These are phyloP conservation scores for Heterobasidion annosum DNA, from an alignment of 1,284 basidiomycete species.

Conservation along the genomic window DNA sequence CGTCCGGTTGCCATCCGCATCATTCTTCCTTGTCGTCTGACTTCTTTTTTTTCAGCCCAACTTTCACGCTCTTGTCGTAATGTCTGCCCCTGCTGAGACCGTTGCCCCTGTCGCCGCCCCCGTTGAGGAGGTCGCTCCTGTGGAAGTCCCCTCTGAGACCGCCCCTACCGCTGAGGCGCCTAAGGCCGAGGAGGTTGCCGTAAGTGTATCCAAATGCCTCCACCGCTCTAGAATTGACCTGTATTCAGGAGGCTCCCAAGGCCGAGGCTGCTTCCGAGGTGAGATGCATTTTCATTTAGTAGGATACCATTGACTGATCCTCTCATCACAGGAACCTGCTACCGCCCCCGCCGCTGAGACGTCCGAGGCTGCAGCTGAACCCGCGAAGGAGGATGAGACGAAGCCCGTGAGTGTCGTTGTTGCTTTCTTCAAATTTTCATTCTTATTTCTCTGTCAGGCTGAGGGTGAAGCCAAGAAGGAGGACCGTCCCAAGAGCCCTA, in stretches of 20 bases:
- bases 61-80: constrained; percentile 53
- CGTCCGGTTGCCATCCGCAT: constrained; percentile 7
- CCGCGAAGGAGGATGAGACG: constrained; percentile 26
- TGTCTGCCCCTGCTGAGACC: constrained; percentile 62
- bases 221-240: no score
- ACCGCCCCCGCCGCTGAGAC: constrained; percentile 28
- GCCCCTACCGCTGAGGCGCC: constrained; percentile 15
- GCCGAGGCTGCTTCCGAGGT: constrained; percentile 36
- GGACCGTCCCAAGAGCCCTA: constrained; percentile 70
- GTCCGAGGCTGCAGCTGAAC: constrained; percentile 25
- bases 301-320: background rate
- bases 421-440: constrained; percentile 1
- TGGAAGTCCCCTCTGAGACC: constrained; percentile 28
- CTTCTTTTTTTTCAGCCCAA: constrained; percentile 30
- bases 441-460: constrained; percentile 11
- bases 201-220: background rate
- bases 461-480: constrained; percentile 56
- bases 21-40: constrained; percentile 12
- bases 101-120: constrained; percentile 19
- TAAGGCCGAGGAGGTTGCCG: constrained; percentile 20
- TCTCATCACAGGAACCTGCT: constrained; percentile 17
- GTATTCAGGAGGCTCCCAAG: constrained; percentile 36
- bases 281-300: constrained; percentile 6
- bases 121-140: constrained; percentile 45
- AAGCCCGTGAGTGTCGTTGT: constrained; percentile 43